Percentiles rank a stretch among this genome's conserved stretches.
phyloP scores from a whole-genome alignment of 306 rosid genomes.

The Macrotyloma uniflorum region DNA sequence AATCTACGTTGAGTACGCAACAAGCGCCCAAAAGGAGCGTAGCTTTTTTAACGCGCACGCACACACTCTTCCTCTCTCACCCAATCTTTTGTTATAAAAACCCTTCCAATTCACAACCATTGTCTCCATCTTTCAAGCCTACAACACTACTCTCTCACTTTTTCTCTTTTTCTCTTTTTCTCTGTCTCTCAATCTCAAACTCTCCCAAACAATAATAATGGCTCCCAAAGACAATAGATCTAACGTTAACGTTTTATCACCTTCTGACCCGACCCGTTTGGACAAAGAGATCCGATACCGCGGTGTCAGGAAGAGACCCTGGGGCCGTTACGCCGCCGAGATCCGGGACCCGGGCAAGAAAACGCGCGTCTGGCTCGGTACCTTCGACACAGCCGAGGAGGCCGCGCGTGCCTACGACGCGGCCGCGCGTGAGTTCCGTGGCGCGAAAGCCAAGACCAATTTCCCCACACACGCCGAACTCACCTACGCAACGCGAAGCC shows the following conservation, averaged over 20 bases:
- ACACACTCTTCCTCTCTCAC: constrained; percentile 5
- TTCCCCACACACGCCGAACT: constrained; percentile 45
- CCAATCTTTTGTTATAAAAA: constrained; percentile 40
- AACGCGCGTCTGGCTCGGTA: constrained; percentile 80
- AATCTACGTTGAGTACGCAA: constrained; percentile 47
- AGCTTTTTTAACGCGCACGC: constrained; percentile 42
- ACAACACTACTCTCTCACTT: not conserved
- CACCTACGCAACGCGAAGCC: constrained; percentile 39
- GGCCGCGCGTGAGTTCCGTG: constrained; percentile 78
- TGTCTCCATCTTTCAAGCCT: constrained; percentile 11
- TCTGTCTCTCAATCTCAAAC: not conserved
- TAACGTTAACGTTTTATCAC: not conserved
- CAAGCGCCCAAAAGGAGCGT: constrained; percentile 67
- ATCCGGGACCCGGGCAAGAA: constrained; percentile 83
- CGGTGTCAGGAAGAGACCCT: constrained; percentile 78
- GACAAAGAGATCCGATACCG: constrained; percentile 63
- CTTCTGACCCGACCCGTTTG: not conserved
- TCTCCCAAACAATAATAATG: constrained; percentile 26
- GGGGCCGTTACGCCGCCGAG: constrained; percentile 92
- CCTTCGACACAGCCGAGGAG: constrained; percentile 70
- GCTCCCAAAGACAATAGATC: constrained; percentile 45
- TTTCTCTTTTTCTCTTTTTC: not conserved
- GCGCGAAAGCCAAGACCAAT: constrained; percentile 71
- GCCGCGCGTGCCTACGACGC: constrained; percentile 82
- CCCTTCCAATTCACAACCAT: constrained; percentile 4